phyloP scores from a whole-genome alignment of 2,329 filamentous ascomycete genomes.

The Immersiporthe knoxdaviesiana region DNA sequence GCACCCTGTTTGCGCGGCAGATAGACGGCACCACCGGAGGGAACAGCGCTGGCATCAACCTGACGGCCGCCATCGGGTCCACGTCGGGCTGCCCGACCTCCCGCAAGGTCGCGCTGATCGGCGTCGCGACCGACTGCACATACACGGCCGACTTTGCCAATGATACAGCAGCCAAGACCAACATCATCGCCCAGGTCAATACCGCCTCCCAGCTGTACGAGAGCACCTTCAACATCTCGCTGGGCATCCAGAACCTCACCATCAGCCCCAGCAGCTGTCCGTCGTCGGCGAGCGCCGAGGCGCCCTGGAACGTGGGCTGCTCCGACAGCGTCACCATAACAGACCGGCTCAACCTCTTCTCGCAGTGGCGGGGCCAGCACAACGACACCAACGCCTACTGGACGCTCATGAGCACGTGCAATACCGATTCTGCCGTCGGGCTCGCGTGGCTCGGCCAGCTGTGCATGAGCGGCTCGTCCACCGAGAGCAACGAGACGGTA shows the following conservation, averaged over 20 bases:
- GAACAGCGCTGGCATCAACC: slow-evolving; percentile 79
- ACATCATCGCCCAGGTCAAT: slow-evolving; percentile 85
- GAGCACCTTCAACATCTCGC: slow-evolving; percentile 88
- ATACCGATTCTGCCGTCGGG: slow-evolving; percentile 82
- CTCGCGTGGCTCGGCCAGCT: slow-evolving; percentile 92
- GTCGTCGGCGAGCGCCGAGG: slow-evolving; percentile 63
- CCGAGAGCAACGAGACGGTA: slow-evolving; percentile 68
- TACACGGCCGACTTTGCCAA: slow-evolving; percentile 74
- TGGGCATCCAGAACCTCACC: slow-evolving; percentile 85
- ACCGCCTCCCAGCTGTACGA: slow-evolving; percentile 87
- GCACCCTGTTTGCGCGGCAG: slow-evolving; percentile 73
- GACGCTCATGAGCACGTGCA: slow-evolving; percentile 83
- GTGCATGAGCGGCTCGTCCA: slow-evolving; percentile 64
- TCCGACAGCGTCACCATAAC: slow-evolving; percentile 66
- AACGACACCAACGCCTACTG: slow-evolving; percentile 87
- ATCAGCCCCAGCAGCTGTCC: slow-evolving; percentile 78
- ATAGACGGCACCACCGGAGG: slow-evolving; percentile 71
- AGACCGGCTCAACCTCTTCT: slow-evolving; percentile 84
- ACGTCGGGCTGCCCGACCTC: slow-evolving; percentile 84
- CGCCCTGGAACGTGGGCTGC: slow-evolving; percentile 86
- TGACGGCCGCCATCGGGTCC: slow-evolving; percentile 77
- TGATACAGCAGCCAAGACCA: slow-evolving; percentile 65
- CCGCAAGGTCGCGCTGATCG: slow-evolving; percentile 89
- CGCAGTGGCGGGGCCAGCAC: slow-evolving; percentile 79
- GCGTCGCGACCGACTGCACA: slow-evolving; percentile 89